Percentiles rank a stretch among this genome's conserved stretches.
Evolutionary conservation across 805 yeast genomes (phyloP).

Genomic region (Debaryomyces castellii): DNA sequence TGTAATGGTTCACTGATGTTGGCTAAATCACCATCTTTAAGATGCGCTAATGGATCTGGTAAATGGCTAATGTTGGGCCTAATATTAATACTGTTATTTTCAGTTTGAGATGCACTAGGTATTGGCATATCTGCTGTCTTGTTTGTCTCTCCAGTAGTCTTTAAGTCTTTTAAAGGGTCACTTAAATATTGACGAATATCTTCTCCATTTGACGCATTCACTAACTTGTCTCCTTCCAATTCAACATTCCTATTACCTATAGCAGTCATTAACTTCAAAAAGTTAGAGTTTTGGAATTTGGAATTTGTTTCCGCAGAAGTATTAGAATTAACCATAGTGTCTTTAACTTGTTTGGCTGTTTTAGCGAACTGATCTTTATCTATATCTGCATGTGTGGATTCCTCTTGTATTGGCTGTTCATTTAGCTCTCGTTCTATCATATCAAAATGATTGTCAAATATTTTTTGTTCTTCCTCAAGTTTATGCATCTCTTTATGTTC

Average conservation of each 20-base stretch:
- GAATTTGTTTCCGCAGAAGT: constrained; percentile 20
- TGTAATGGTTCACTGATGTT: constrained; percentile 30
- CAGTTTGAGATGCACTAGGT: neutral
- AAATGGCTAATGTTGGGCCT: constrained; percentile 19
- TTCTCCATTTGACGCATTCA: constrained; percentile 28
- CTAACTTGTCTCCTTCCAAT: constrained; percentile 40
- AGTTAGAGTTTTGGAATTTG: constrained; percentile 36
- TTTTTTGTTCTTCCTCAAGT: constrained; percentile 21
- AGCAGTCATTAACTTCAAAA: constrained; percentile 39
- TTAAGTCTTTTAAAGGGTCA: constrained; percentile 16
- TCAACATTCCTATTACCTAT: constrained; percentile 39
- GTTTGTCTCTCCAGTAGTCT: neutral
- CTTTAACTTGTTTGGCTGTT: constrained; percentile 36
- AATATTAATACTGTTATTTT: neutral
- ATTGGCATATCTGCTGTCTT: neutral
- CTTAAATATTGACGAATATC: constrained; percentile 30
- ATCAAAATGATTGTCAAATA: constrained; percentile 32
- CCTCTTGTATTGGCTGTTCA: constrained; percentile 7
- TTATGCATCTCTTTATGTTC: constrained; percentile 31
- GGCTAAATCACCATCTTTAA: constrained; percentile 36
- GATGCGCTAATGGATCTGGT: constrained; percentile 46
- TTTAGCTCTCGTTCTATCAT: constrained; percentile 29
- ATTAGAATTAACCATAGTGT: constrained; percentile 19
- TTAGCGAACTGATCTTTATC: constrained; percentile 40
- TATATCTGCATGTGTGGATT: constrained; percentile 9